Percentiles rank a stretch among this genome's conserved stretches.
Evolutionary conservation across 345 rosid species (phyloP).

Genomic region (Eucalyptus globulus): DNA sequence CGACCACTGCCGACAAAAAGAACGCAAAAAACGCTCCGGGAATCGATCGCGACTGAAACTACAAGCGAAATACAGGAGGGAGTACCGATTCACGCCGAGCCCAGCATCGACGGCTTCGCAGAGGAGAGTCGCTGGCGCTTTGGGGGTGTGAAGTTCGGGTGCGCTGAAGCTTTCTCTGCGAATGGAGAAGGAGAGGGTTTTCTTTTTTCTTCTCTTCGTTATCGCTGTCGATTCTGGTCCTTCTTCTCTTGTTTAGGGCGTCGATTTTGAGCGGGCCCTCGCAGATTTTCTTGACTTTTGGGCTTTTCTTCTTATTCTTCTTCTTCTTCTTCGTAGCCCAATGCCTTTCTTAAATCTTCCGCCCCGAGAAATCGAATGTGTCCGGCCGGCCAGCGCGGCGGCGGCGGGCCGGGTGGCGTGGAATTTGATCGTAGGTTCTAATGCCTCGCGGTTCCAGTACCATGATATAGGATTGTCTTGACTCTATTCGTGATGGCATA

Average conservation of each 20-base stretch:
- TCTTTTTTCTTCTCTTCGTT: not conserved
- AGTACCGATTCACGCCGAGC: not conserved
- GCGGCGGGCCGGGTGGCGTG: not conserved
- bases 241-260: not conserved
- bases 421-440: not conserved
- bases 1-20: not conserved
- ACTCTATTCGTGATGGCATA: rapidly evolving
- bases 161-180: not conserved
- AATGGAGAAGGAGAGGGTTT: not conserved
- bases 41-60: not conserved
- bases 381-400: not conserved
- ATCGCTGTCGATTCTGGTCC: not conserved
- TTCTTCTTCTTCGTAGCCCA: not conserved
- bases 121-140: not conserved
- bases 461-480: not conserved
- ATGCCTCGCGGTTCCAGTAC: not conserved
- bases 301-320: not conserved
- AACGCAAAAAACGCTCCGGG: not conserved
- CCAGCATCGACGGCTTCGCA: not conserved
- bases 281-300: not conserved
- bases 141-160: not conserved
- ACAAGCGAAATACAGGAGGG: not conserved
- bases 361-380: not conserved
- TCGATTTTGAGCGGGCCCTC: not conserved
- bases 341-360: not conserved